Evolutionary conservation across 306 rosid species (phyloP).

Genomic region (Sesbania bispinosa): DNA sequence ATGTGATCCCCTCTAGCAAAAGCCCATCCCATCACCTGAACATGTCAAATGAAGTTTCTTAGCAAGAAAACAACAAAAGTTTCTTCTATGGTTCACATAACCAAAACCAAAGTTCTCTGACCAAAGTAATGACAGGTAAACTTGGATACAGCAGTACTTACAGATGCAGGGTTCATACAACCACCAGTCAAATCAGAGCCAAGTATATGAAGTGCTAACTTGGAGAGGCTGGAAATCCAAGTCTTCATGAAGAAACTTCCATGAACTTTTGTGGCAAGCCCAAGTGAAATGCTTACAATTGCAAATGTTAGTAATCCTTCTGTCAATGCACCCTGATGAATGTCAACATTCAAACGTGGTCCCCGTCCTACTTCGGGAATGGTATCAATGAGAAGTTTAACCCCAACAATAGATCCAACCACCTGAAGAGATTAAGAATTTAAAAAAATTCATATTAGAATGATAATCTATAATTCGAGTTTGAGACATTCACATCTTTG

Average conservation of each 20-base stretch:
- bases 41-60: neutral
- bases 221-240: slow-evolving; percentile 91
- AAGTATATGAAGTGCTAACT: slow-evolving; percentile 69
- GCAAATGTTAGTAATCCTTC: slow-evolving; percentile 75
- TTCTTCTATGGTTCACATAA: neutral
- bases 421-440: slow-evolving; percentile 59
- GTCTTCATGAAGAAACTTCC: slow-evolving; percentile 82
- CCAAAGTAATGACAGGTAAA: neutral
- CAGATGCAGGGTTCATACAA: slow-evolving; percentile 92
- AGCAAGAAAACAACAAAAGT: neutral
- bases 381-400: slow-evolving; percentile 47
- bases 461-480: slow-evolving; percentile 3
- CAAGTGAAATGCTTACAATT: slow-evolving; percentile 63
- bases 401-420: slow-evolving; percentile 73
- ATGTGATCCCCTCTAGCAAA: slow-evolving; percentile 84
- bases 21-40: slow-evolving; percentile 95
- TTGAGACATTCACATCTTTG: neutral
- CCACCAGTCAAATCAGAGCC: slow-evolving; percentile 96
- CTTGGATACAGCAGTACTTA: slow-evolving; percentile 39
- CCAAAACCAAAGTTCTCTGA: neutral
- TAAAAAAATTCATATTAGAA: slow-evolving; percentile 9
- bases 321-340: slow-evolving; percentile 81
- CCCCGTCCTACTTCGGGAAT: slow-evolving; percentile 75
- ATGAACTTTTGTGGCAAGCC: slow-evolving; percentile 50
- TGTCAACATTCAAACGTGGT: slow-evolving; percentile 64